phyloP scores from a whole-genome alignment of 2,329 filamentous ascomycete genomes.

The Monosporascus sp. region DNA sequence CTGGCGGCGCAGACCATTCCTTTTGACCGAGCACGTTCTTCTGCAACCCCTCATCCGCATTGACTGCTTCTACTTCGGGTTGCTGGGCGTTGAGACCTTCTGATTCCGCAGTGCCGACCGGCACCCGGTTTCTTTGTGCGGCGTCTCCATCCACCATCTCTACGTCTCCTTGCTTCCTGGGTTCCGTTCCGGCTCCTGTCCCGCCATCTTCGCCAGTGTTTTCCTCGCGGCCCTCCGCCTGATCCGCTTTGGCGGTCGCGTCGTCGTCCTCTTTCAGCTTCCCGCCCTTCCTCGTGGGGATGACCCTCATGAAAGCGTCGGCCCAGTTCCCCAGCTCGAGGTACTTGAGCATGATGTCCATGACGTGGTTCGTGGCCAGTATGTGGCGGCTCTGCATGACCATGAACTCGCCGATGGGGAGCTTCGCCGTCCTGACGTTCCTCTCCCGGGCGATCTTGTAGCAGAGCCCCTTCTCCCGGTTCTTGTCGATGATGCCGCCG shows the following conservation, averaged over 20 bases:
- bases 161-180: neutral
- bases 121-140: neutral
- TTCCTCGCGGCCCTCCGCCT: constrained; percentile 3
- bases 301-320: constrained; percentile 77
- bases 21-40: constrained; percentile 16
- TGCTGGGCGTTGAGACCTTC: neutral
- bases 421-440: constrained; percentile 79
- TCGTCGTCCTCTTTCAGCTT: constrained; percentile 47
- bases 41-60: constrained; percentile 12
- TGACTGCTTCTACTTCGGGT: constrained; percentile 13
- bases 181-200: neutral
- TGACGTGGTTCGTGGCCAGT: constrained; percentile 89
- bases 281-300: constrained; percentile 86
- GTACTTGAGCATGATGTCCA: constrained; percentile 95
- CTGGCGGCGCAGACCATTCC: constrained; percentile 16
- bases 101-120: neutral
- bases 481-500: constrained; percentile 91
- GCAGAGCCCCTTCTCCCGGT: constrained; percentile 91
- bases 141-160: neutral
- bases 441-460: constrained; percentile 71
- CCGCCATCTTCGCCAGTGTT: neutral
- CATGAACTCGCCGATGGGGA: constrained; percentile 95
- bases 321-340: constrained; percentile 89
- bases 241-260: constrained; percentile 2
- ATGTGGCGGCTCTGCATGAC: constrained; percentile 83